A percentile compares a stretch with the other conserved stretches of the same genome.
Conservation (phyloP, 2,329 filamentous ascomycete species). For the Epicoccum nigrum region DNA sequence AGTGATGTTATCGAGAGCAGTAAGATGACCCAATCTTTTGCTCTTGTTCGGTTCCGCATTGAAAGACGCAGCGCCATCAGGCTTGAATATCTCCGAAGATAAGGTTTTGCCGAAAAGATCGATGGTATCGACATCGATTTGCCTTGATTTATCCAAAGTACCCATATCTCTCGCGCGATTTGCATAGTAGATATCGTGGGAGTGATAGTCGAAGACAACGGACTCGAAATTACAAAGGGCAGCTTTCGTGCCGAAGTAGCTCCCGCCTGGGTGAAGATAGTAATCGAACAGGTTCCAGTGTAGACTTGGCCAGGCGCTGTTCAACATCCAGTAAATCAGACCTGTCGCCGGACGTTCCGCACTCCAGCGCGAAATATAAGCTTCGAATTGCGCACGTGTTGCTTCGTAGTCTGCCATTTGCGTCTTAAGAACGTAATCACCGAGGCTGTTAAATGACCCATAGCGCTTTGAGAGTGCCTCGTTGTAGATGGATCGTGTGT, state of each 20-base stretch:
- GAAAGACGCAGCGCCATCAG: neutral
- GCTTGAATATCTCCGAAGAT: slow-evolving; percentile 6
- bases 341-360: slow-evolving; percentile 62
- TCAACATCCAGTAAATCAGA: slow-evolving; percentile 71
- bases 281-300: slow-evolving; percentile 72
- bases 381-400: slow-evolving; percentile 65
- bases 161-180: slow-evolving; percentile 52
- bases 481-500: slow-evolving; percentile 64
- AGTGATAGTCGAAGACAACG: slow-evolving; percentile 61
- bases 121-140: slow-evolving; percentile 58
- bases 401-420: slow-evolving; percentile 71
- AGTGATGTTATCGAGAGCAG: slow-evolving; percentile 40
- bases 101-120: slow-evolving; percentile 52
- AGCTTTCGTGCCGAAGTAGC: slow-evolving; percentile 65
- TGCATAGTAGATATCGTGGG: slow-evolving; percentile 57
- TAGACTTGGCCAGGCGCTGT: slow-evolving; percentile 67
- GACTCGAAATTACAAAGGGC: slow-evolving; percentile 56
- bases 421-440: slow-evolving; percentile 65
- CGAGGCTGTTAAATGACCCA: slow-evolving; percentile 58
- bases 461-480: slow-evolving; percentile 59
- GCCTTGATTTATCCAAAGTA: slow-evolving; percentile 35
- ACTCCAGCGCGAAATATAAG: slow-evolving; percentile 59
- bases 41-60: slow-evolving; percentile 54
- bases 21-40: slow-evolving; percentile 11
- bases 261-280: slow-evolving; percentile 63